These are phyloP conservation scores for Mortierella sp. DNA, from an alignment of 371 early-diverging fungal species.

Conservation along the genomic window DNA sequence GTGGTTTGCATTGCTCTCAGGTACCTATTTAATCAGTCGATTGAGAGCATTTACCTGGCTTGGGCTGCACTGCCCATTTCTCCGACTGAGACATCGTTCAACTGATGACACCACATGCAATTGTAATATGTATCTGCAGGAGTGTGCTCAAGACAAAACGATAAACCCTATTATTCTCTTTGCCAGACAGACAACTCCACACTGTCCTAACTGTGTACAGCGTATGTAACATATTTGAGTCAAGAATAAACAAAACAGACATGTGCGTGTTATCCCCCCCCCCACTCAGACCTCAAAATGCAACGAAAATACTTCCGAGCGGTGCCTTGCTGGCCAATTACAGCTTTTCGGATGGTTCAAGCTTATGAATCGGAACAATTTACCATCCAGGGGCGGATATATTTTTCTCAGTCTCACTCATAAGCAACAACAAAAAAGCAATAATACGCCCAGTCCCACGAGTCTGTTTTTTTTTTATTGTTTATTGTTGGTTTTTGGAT, in stretches of 20 bases:
- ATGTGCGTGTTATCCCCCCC: too few species aligned
- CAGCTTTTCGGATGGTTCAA: neutral
- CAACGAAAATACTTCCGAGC: constrained; percentile 2
- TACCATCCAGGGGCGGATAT: neutral
- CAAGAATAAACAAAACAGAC: too few species aligned
- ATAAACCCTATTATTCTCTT: too few species aligned
- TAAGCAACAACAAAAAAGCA: too few species aligned
- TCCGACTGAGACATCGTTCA: neutral
- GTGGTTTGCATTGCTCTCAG: neutral
- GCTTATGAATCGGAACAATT: neutral
- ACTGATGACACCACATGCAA: neutral
- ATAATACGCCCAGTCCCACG: too few species aligned
- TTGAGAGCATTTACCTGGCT: neutral
- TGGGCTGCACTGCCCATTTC: neutral
- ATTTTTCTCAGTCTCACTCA: neutral
- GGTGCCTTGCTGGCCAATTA: neutral
- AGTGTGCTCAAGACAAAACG: neutral
- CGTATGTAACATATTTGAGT: too few species aligned
- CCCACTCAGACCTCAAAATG: neutral
- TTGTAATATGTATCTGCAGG: neutral
- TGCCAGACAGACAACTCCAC: too few species aligned
- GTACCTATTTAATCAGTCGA: neutral
- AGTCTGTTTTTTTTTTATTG: too few species aligned
- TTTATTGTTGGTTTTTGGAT: too few species aligned
- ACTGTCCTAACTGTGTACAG: too few species aligned